Conservation (phyloP, 345 rosid species). For the Linum usitatissimum region DNA sequence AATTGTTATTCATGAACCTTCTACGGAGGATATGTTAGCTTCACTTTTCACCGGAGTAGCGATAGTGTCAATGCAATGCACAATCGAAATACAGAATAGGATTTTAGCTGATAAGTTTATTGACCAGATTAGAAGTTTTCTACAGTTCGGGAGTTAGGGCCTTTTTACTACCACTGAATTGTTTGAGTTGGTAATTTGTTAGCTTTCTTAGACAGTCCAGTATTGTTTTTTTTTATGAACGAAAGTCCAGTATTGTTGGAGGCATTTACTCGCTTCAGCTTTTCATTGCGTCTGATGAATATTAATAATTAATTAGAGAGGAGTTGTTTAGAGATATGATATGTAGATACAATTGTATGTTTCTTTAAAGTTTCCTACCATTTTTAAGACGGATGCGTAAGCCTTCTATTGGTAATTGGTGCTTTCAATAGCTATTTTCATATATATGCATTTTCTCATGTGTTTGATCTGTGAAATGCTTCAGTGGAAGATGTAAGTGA, state of each 20-base stretch:
- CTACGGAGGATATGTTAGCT: background rate
- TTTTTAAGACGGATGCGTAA: background rate
- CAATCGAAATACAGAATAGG: too few species aligned
- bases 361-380: background rate
- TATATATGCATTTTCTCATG: background rate
- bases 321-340: background rate
- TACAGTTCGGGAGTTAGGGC: background rate
- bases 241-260: background rate
- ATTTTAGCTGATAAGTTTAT: too few species aligned
- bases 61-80: too few species aligned
- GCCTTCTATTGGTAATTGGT: background rate
- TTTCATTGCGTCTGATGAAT: background rate
- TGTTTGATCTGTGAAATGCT: slow-evolving; percentile 5
- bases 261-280: background rate
- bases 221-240: too few species aligned
- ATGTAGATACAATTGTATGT: too few species aligned
- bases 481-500: slow-evolving; percentile 93
- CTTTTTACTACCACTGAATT: background rate
- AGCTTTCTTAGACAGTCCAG: too few species aligned
- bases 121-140: too few species aligned
- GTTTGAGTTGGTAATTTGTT: background rate
- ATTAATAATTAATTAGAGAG: too few species aligned
- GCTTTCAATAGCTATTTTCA: background rate
- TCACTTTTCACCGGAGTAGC: background rate
- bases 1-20: background rate